Conservation (phyloP, 2,329 filamentous ascomycete genomes). For the Aspergillus candidus region DNA sequence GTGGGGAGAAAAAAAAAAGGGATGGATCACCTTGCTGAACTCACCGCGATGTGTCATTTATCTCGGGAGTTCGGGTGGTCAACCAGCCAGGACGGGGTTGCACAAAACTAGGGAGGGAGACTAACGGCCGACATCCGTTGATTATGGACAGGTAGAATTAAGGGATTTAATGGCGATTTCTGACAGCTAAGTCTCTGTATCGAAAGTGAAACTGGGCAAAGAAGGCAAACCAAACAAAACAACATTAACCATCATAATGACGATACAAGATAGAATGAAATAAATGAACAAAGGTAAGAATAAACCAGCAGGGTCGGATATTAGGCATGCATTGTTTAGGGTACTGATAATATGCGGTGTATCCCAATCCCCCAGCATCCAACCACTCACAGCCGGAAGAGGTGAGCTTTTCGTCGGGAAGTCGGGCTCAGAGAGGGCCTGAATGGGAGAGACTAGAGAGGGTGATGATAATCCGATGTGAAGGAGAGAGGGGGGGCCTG, state of each 20-base stretch:
- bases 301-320: not conserved
- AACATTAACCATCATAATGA: not conserved
- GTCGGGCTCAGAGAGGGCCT: slow-evolving; percentile 1
- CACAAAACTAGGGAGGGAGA: no score
- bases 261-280: not conserved
- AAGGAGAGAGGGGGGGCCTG: not conserved
- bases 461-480: slow-evolving; percentile 9
- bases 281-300: slow-evolving; percentile 4
- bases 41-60: no score
- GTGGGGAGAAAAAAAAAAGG: not conserved
- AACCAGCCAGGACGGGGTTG: no score
- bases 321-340: slow-evolving; percentile 1
- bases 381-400: not conserved
- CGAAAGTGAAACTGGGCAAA: slow-evolving; percentile 1
- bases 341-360: slow-evolving; percentile 10
- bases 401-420: not conserved
- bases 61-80: no score
- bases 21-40: no score
- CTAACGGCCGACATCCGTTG: no score
- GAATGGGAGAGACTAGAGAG: slow-evolving; percentile 5
- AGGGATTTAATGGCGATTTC: no score
- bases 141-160: no score
- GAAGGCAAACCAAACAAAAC: not conserved
- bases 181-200: no score
- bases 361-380: slow-evolving; percentile 1